phyloP scores from a whole-genome alignment of 805 yeast species.

The Starmerella etchellsii region DNA sequence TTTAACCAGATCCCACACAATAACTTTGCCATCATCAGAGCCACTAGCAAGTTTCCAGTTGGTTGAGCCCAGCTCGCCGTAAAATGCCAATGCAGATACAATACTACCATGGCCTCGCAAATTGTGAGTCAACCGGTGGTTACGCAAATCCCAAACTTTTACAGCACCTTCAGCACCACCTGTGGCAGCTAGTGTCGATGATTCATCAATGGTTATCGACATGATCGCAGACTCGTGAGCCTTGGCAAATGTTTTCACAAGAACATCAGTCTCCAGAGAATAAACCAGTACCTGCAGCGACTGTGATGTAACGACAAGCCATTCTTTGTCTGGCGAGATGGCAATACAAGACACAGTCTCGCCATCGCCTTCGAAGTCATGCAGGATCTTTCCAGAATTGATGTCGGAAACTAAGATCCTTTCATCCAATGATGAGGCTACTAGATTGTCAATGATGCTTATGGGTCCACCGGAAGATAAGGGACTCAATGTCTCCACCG shows the following conservation, averaged over 20 bases:
- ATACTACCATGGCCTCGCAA: constrained; percentile 90
- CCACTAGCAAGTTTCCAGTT: constrained; percentile 74
- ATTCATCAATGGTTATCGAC: constrained; percentile 60
- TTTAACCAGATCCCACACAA: constrained; percentile 54
- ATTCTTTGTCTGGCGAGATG: constrained; percentile 62
- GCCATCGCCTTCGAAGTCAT: constrained; percentile 71
- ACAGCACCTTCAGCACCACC: constrained; percentile 93
- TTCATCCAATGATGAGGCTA: constrained; percentile 74
- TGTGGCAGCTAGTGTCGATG: constrained; percentile 76
- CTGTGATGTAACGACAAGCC: constrained; percentile 63
- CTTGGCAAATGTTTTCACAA: constrained; percentile 22
- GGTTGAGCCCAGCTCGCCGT: constrained; percentile 49
- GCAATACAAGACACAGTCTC: constrained; percentile 62
- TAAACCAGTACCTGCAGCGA: constrained; percentile 69
- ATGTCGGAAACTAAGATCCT: constrained; percentile 61
- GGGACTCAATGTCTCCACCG: constrained; percentile 41
- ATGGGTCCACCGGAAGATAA: constrained; percentile 82
- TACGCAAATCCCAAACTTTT: constrained; percentile 82
- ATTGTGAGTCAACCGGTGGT: constrained; percentile 77
- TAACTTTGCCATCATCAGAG: constrained; percentile 42
- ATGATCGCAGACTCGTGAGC: constrained; percentile 64
- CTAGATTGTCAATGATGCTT: constrained; percentile 43
- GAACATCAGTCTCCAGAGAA: constrained; percentile 21
- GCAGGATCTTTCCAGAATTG: constrained; percentile 42
- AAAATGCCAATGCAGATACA: constrained; percentile 59